Conservation (phyloP, 345 rosid genomes). For the Reutealis trisperma region DNA sequence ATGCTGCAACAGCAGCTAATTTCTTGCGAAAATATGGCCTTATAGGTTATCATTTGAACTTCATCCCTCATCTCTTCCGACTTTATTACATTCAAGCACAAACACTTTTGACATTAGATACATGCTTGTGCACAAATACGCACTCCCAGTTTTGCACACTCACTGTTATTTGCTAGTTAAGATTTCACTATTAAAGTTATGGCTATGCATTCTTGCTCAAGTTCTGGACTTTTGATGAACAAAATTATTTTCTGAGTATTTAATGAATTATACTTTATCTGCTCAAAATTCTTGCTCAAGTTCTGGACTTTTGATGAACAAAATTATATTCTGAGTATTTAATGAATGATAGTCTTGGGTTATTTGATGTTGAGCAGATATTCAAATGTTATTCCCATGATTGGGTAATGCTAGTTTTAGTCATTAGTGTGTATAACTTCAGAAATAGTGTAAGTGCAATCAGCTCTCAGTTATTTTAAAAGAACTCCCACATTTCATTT, state of each 20-base stretch:
- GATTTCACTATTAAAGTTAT: background rate
- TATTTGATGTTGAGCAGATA: background rate
- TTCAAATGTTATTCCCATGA: background rate
- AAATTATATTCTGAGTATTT: background rate
- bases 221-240: background rate
- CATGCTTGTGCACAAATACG: background rate
- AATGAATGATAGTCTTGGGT: background rate
- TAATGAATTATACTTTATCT: no score
- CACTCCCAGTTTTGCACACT: background rate
- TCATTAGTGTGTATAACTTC: no score
- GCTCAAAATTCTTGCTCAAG: background rate
- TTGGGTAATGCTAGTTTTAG: background rate
- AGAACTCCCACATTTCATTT: background rate
- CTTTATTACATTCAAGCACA: background rate
- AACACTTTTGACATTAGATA: background rate
- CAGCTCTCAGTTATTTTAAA: background rate
- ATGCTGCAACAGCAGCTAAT: conserved; percentile 89
- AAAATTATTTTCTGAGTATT: background rate
- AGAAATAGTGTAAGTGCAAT: no score
- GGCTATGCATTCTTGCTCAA: background rate
- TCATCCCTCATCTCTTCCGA: conserved; percentile 3
- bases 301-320: background rate
- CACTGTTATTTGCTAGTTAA: background rate
- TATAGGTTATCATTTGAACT: conserved; percentile 35
- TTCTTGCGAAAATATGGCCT: conserved; percentile 88